Base-by-base conservation (phyloP, 345 rosid species). In the Geranium brycei region DNA sequence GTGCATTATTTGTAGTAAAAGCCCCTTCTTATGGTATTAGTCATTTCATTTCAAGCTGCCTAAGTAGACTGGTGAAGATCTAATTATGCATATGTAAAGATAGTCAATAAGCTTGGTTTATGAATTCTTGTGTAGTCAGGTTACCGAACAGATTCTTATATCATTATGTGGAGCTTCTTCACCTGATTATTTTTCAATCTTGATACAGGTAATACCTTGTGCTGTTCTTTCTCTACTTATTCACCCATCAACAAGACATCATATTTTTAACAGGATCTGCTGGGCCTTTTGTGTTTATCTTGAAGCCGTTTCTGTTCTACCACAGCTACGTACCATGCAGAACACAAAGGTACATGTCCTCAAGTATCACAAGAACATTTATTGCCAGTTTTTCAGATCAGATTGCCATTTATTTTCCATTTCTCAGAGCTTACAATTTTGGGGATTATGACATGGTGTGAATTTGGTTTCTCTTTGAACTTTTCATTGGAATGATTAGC, bases 221-320 rank as follows among this genome's bases (percentile, higher is more conserved):
- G 85, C 73, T 61, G 69, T 82, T 69, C 59, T 87, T 53, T 83
- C 97, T 1, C 31, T 87, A 1, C 18, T 88, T 0, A 66, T 88
- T 69, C 97, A 91, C 67, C 97, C 97, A 30, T 70, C 97, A 66
- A 91, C 91, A 51, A 80, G 78, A 51, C 95, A 91, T 66, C 69
- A 85, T 60, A 30, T 79, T 40, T 7, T 91, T 63, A 85, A 91
- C 67, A 81, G 90, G 71, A 77, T 88, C 51, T 78, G 72, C 59
- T 91, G 97, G 96, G 91, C 91, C 8, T 91, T 88, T 66, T 88
- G 96, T 66, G 96, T 91, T 64, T 91, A 91, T 71, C 88, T 91
- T 57, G 97, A 91, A 79, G 91, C 96, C 65, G 87, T 87, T 72
- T 88, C 96, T 56, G 96, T 91, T 13, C 75, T 87, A 61, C 96